phyloP scores from a whole-genome alignment of 129 eudicot species.

The Chrysanthemum makinoi region DNA sequence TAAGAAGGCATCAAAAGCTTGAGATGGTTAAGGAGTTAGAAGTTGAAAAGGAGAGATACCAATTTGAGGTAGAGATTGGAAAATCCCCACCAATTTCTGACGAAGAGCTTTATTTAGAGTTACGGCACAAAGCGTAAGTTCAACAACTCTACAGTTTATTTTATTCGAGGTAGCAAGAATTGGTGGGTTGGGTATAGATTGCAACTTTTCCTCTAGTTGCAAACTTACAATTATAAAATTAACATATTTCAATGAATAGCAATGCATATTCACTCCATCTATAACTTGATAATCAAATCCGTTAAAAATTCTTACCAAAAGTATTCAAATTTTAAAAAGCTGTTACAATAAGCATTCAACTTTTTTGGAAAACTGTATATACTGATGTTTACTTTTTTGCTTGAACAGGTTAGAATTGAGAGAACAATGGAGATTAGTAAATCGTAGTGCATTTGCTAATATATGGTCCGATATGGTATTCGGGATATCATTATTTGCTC shows the following conservation, averaged over 20 bases:
- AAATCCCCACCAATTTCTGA: conserved; percentile 94
- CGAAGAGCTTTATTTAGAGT: conserved; percentile 74
- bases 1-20: conserved; percentile 80
- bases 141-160: too few species aligned
- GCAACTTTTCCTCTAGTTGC: too few species aligned
- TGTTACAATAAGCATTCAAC: neutral
- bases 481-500: conserved; percentile 73
- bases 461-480: conserved; percentile 95
- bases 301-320: too few species aligned
- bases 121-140: conserved; percentile 88
- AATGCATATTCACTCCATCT: too few species aligned
- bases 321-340: too few species aligned
- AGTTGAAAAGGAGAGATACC: conserved; percentile 61
- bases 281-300: too few species aligned
- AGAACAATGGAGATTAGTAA: conserved; percentile 81
- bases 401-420: conserved; percentile 77
- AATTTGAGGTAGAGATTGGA: conserved; percentile 91
- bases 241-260: too few species aligned
- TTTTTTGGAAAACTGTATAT: neutral
- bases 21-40: conserved; percentile 84
- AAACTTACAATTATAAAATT: too few species aligned
- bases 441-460: conserved; percentile 90
- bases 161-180: too few species aligned
- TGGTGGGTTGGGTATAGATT: too few species aligned
- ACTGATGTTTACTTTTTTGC: conserved; percentile 23